Conservation (phyloP, 305 asterid genomes). For the Fraxinus baroniana region DNA sequence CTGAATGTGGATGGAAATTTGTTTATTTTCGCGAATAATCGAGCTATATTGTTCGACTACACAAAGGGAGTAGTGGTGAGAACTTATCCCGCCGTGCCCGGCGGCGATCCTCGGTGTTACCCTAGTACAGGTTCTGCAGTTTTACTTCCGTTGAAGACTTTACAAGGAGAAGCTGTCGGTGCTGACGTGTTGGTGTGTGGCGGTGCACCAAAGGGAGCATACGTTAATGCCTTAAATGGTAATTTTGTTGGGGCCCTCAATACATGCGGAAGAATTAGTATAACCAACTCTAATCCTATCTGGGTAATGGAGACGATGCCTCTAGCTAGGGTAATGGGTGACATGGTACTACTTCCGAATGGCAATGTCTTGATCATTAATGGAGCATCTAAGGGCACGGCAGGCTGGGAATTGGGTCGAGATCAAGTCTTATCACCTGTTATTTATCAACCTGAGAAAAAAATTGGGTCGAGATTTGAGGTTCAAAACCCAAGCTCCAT, state of each 20-base stretch:
- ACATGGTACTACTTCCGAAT: constrained; percentile 43
- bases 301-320: constrained; percentile 54
- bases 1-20: constrained; percentile 40
- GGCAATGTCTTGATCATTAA: constrained; percentile 36
- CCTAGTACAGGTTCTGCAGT: constrained; percentile 58
- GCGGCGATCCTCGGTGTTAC: constrained; percentile 44
- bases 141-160: constrained; percentile 36
- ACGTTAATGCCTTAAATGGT: constrained; percentile 26
- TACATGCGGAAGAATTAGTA: constrained; percentile 41
- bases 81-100: constrained; percentile 35
- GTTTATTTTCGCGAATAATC: constrained; percentile 49
- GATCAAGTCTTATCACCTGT: constrained; percentile 33
- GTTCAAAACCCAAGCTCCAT: constrained; percentile 27
- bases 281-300: constrained; percentile 33
- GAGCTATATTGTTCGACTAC: constrained; percentile 42
- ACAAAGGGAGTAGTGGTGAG: constrained; percentile 23
- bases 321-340: constrained; percentile 43
- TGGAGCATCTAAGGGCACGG: constrained; percentile 40
- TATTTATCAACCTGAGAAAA: constrained; percentile 28
- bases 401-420: constrained; percentile 41
- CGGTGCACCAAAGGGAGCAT: constrained; percentile 46
- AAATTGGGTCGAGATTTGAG: constrained; percentile 30
- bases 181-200: constrained; percentile 53
- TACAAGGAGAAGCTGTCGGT: background rate
- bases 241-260: constrained; percentile 24